A percentile compares a stretch with the other conserved stretches of the same genome.
phyloP scores from a whole-genome alignment of 2,329 filamentous ascomycete species.

The Ploettnerulaceae sp. region DNA sequence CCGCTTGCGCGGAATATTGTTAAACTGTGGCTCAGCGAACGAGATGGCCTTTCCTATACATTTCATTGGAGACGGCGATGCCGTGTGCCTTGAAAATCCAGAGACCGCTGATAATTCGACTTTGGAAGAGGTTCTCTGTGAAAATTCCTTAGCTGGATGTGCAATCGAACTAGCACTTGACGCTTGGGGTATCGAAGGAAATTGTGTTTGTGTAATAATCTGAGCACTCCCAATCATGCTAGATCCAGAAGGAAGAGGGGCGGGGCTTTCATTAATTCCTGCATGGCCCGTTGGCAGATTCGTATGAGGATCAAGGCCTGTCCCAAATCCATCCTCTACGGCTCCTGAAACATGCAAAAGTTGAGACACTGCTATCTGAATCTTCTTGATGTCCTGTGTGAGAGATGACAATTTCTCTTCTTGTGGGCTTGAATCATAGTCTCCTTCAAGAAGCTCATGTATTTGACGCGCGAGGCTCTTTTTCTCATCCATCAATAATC shows the following conservation, averaged over 20 bases:
- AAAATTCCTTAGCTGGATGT: not conserved
- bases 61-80: conserved; percentile 15
- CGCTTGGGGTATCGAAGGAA: conserved; percentile 15
- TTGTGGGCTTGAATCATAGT: conserved; percentile 20
- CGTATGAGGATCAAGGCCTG: conserved; percentile 9
- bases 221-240: conserved; percentile 28
- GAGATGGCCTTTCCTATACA: not conserved
- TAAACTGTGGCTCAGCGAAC: not conserved
- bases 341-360: conserved; percentile 28
- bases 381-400: conserved; percentile 21
- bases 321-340: conserved; percentile 30
- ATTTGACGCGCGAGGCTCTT: conserved; percentile 21
- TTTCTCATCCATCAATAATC: conserved; percentile 20
- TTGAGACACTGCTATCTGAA: conserved; percentile 27
- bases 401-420: conserved; percentile 22
- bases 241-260: conserved; percentile 14
- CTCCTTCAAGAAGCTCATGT: conserved; percentile 20
- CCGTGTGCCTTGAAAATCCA: not conserved
- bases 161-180: not conserved
- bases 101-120: not conserved
- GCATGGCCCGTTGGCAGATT: not conserved
- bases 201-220: conserved; percentile 31
- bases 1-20: not conserved
- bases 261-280: conserved; percentile 9
- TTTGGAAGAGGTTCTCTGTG: not conserved